These are phyloP conservation scores for Ormosia semicastrata DNA, from an alignment of 306 rosid genomes.

Conservation along the genomic window DNA sequence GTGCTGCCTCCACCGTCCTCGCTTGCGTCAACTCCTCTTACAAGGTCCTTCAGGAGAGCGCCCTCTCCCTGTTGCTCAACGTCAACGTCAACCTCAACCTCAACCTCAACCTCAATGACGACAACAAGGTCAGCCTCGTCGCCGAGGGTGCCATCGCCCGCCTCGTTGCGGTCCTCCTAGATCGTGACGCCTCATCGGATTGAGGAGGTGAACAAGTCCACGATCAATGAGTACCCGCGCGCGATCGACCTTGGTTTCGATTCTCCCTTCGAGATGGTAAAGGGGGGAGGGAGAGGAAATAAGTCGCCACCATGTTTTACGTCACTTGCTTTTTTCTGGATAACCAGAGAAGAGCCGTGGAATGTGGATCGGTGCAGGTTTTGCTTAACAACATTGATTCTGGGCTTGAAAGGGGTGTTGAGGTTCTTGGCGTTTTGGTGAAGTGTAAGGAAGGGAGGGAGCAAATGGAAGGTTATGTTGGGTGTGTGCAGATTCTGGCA, in stretches of 20 bases:
- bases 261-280: constrained; percentile 62
- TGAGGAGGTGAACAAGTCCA: constrained; percentile 81
- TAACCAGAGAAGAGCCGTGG: constrained; percentile 65
- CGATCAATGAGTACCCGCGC: constrained; percentile 68
- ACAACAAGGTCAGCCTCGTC: constrained; percentile 65
- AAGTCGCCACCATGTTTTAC: constrained; percentile 47
- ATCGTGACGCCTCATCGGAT: constrained; percentile 41
- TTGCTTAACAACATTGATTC: constrained; percentile 51
- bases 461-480: constrained; percentile 51
- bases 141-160: constrained; percentile 58
- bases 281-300: constrained; percentile 65
- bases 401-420: constrained; percentile 79
- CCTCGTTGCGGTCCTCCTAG: constrained; percentile 46
- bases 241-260: constrained; percentile 63
- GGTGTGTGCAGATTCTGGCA: constrained; percentile 52
- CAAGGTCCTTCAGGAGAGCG: constrained; percentile 42
- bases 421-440: constrained; percentile 66
- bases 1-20: constrained; percentile 55
- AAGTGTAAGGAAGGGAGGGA: constrained; percentile 78
- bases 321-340: constrained; percentile 67
- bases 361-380: constrained; percentile 71
- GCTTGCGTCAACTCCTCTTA: constrained; percentile 45
- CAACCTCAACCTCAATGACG: constrained; percentile 57
- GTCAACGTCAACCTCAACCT: constrained; percentile 57
- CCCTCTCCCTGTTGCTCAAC: constrained; percentile 49